These are phyloP conservation scores for Epichloe baconii DNA, from an alignment of 2,329 filamentous ascomycete genomes.

Conservation along the genomic window DNA sequence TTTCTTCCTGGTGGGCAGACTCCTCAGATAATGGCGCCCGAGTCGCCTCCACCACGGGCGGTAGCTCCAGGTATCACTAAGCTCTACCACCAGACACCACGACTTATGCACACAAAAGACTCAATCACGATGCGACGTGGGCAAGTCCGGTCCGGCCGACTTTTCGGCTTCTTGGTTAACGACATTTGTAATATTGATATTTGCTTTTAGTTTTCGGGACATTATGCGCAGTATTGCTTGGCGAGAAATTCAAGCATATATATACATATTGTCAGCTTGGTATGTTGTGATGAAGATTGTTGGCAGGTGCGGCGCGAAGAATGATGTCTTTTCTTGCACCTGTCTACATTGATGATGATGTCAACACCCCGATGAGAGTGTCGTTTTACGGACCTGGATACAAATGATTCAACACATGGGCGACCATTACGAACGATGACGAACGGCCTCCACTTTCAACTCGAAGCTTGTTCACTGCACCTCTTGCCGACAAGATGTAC, in stretches of 20 bases:
- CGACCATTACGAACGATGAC: constrained; percentile 25
- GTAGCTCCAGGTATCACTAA: constrained; percentile 25
- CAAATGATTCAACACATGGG: constrained; percentile 27
- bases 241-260: neutral
- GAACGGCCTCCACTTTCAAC: constrained; percentile 16
- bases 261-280: constrained; percentile 1
- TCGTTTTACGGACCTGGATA: constrained; percentile 26
- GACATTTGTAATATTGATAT: constrained; percentile 4
- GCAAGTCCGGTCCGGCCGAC: neutral
- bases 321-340: neutral
- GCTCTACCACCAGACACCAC: neutral
- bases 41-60: constrained; percentile 21
- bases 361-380: constrained; percentile 22
- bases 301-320: neutral
- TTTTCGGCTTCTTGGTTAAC: neutral
- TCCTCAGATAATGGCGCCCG: constrained; percentile 31
- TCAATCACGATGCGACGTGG: neutral
- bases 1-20: constrained; percentile 15
- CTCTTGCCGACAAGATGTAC: constrained; percentile 6
- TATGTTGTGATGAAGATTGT: constrained; percentile 6
- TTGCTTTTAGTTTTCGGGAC: constrained; percentile 1
- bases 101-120: neutral
- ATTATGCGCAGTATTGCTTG: neutral
- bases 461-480: constrained; percentile 6
- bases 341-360: constrained; percentile 23